Evolutionary conservation across 345 rosid species (phyloP).

Genomic region (Gossypium thurberi): DNA sequence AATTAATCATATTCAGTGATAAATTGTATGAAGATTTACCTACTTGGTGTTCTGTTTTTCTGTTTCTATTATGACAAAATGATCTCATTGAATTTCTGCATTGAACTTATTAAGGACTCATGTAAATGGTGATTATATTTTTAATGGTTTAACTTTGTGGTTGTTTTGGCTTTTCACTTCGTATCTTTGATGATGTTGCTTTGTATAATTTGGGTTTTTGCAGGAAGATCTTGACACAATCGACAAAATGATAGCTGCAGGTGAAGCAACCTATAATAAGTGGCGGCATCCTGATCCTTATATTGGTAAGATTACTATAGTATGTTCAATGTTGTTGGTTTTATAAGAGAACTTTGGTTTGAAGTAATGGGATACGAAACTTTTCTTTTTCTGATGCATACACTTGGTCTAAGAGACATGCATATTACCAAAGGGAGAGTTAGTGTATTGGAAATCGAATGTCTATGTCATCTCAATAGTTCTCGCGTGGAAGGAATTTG

Average conservation of each 20-base stretch:
- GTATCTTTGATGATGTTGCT: background rate
- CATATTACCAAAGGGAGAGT: background rate
- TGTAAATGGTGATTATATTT: background rate
- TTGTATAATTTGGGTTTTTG: slow-evolving; percentile 13
- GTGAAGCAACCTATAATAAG: slow-evolving; percentile 69
- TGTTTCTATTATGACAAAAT: background rate
- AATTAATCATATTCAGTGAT: too few relatives aligned
- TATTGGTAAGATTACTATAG: slow-evolving; percentile 27
- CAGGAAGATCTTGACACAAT: slow-evolving; percentile 80
- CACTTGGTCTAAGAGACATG: background rate
- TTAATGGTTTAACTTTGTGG: background rate
- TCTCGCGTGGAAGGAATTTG: background rate
- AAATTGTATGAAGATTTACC: too few relatives aligned
- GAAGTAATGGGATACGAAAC: background rate
- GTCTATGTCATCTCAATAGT: background rate
- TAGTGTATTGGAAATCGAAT: background rate
- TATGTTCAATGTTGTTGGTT: background rate
- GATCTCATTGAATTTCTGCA: background rate
- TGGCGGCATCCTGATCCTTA: slow-evolving; percentile 83
- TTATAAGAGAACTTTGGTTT: background rate
- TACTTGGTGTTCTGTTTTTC: background rate
- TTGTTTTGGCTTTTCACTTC: background rate
- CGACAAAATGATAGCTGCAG: slow-evolving; percentile 71
- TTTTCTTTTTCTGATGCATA: background rate
- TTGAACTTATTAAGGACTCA: background rate